Base-by-base conservation (phyloP, 1,284 basidiomycete genomes). In the Irpex sp. region DNA sequence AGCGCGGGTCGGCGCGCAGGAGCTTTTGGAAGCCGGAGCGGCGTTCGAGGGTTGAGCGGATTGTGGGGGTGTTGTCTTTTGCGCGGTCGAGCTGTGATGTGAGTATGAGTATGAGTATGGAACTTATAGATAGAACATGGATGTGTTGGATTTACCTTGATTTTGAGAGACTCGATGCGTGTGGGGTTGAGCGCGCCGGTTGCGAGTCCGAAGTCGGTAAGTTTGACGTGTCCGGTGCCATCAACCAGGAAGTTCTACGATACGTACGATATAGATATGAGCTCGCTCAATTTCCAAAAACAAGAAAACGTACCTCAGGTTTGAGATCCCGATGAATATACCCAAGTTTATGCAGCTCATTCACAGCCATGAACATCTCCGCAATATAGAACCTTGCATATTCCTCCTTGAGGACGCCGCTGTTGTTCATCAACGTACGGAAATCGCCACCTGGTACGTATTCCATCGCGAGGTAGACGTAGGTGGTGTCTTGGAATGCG, bases 271-370 rank as follows among this genome's bases (percentile, higher is more conserved):
- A n/a, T n/a, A n/a, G n/a, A n/a, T n/a, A n/a, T n/a, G n/a, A n/a
- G n/a, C n/a, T n/a, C n/a, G n/a, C n/a, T n/a, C n/a, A n/a, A n/a
- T n/a, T n/a, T n/a, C n/a, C n/a, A 57, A 2, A 21, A 35, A 13
- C 1, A 39, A 39, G 9, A 11, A 13, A 5, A 51, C 57, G n/a
- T 54, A 94, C 94, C 85, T 98, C 97, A 1, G 97, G 97, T 77
- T 98, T 99, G 62, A 98, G 81, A 78, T 99, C 97, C 64, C 97
- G 93, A 78, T 99, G 97, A 66, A 98, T 95, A 74, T 98, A 98
- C 0, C 95, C 95, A 1, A 98, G 84, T 73, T 94, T 95, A 78
- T 98, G 95, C 17, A 98, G 80, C 73, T 97, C 94, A 65, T 88
- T 92, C 47, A 97, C 94, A 11, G 88, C 89, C 47, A 88, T 88